Evolutionary conservation across 2,329 filamentous ascomycete species (phyloP), one percentile per base, ranked within the genome.

Genomic region (Sporothrix humicola): DNA sequence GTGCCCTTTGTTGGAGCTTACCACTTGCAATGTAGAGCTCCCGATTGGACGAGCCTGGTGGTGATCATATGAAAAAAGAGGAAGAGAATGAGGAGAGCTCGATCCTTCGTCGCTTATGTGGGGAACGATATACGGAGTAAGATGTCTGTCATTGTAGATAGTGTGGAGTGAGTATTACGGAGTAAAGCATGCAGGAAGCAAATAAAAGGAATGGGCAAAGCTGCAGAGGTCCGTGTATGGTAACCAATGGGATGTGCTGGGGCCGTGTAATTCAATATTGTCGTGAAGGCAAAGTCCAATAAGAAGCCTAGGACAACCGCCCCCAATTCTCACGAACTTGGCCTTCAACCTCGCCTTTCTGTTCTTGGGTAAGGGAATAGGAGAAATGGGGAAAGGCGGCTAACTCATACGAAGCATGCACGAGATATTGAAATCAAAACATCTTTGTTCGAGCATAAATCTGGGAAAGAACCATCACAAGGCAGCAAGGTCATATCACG

Each of bases 401-500:
- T 44, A 46, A 3, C 37, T 12, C n/a, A 65, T 65, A 46, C 59
- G 37, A 65, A 46, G 59, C 37, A 65, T 65, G 59, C 59, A 65
- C 59, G 58, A 61, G 6, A 9, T 61, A 37, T 12, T 12, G 13
- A 17, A n/a, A 4, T 23, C 3, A 2, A 52, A 52, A 52, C 7
- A 56, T 37, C 7, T 23, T 9, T 13, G 13, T 56, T 23, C 52
- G 20, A 26, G 52, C 15, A 58, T 20, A 54, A 20, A 54, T 3
- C n/a, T 20, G 5, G 59, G 15, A 44, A 44, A 10, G 13, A 52
- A 17, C 2, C 13, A 15, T 3, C 1, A 52, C 61, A 37, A 52
- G 17, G 10, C 31, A 26, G 17, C 10, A n/a, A 2, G 31, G 31
- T 37, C 31, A 37, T 37, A 37, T 37, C 31, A 37, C 3, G 31